phyloP scores from a whole-genome alignment of 352 stramenopile genomes.

The Ochromonadaceae sp. region DNA sequence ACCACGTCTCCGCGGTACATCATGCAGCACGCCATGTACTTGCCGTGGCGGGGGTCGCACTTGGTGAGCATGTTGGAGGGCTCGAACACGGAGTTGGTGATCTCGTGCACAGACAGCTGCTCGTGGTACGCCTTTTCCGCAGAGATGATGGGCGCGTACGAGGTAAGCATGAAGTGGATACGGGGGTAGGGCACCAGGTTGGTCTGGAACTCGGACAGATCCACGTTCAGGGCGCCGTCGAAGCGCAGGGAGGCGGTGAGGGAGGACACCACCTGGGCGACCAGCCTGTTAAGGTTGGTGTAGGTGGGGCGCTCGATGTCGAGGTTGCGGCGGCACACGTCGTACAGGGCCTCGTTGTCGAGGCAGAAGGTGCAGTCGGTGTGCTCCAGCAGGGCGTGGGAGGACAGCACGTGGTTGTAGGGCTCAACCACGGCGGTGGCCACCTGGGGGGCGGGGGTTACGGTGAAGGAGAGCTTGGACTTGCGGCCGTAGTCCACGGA shows the following conservation, averaged over 20 bases:
- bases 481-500: conserved; percentile 92
- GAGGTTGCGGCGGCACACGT: conserved; percentile 86
- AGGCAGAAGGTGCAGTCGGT: conserved; percentile 89
- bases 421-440: conserved; percentile 92
- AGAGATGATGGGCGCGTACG: conserved; percentile 93
- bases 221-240: conserved; percentile 91
- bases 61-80: conserved; percentile 97
- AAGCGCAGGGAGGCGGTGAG: conserved; percentile 97
- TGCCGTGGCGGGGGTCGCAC: conserved; percentile 93
- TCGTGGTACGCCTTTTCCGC: conserved; percentile 94
- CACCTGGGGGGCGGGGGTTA: conserved; percentile 89
- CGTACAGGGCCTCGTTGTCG: conserved; percentile 94
- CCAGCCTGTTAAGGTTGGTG: conserved; percentile 94
- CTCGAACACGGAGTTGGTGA: conserved; percentile 96
- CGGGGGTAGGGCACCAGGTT: conserved; percentile 97
- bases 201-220: conserved; percentile 98
- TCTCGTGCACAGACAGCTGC: conserved; percentile 89
- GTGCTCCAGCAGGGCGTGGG: conserved; percentile 85
- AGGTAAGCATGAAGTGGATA: conserved; percentile 98
- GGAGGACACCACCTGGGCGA: conserved; percentile 90
- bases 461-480: conserved; percentile 90
- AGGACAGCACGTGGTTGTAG: conserved; percentile 93
- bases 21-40: conserved; percentile 97
- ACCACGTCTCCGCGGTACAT: conserved; percentile 94
- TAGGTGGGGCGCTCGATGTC: conserved; percentile 96